Conservation (phyloP, 148 eudicot genomes). For the Cornus controversa region DNA sequence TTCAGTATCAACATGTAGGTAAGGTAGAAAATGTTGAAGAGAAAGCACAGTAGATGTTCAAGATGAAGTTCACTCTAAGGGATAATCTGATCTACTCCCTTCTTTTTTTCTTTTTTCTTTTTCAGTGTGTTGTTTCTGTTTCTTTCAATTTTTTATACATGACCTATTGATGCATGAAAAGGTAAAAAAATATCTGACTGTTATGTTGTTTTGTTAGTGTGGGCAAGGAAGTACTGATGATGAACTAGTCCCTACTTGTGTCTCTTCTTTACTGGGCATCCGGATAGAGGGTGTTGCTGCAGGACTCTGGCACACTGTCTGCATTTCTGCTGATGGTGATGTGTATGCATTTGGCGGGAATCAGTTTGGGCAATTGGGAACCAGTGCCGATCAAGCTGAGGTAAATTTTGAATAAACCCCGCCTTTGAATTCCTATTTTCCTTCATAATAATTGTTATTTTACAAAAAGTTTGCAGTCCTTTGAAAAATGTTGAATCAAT, state of each 20-base stretch:
- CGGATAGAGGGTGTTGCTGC: constrained; percentile 73
- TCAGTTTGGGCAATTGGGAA: constrained; percentile 98
- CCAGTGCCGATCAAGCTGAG: constrained; percentile 95
- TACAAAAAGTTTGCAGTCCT: too few species aligned
- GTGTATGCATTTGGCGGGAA: constrained; percentile 94
- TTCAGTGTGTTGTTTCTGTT: background rate
- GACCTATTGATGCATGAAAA: constrained; percentile 9
- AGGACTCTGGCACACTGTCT: constrained; percentile 91
- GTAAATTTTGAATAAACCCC: constrained; percentile 28
- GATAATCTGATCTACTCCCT: constrained; percentile 13
- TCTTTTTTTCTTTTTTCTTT: background rate
- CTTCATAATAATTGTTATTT: background rate
- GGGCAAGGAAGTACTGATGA: constrained; percentile 98
- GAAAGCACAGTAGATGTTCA: constrained; percentile 43
- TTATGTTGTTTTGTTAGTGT: constrained; percentile 54
- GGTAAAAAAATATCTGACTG: constrained; percentile 12
- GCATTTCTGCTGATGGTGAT: constrained; percentile 87
- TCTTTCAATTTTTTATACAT: constrained; percentile 4
- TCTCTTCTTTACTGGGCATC: constrained; percentile 78
- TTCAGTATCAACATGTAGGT: constrained; percentile 42
- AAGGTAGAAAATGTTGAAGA: constrained; percentile 49
- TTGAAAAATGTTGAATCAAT: too few species aligned
- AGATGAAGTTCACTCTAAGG: constrained; percentile 45
- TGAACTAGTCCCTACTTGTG: constrained; percentile 86
- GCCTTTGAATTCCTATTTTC: constrained; percentile 1